phyloP scores from a whole-genome alignment of 2,329 filamentous ascomycete species.

The Trichoderma sp. region DNA sequence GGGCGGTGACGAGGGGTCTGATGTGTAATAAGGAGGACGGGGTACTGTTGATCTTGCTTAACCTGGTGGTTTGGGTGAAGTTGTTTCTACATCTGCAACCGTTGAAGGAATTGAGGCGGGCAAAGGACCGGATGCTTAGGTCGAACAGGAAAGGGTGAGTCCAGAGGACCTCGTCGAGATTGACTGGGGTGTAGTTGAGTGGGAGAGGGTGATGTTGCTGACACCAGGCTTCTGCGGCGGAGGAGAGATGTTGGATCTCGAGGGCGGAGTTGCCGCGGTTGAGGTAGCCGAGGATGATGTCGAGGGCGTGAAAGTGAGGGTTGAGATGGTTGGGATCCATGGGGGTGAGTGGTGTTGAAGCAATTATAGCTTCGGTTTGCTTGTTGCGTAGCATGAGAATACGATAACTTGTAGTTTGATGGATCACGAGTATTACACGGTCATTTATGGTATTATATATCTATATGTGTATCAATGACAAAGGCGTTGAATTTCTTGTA shows the following conservation, averaged over 20 bases:
- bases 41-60: not conserved
- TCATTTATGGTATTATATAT: not conserved
- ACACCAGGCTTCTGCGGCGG: not conserved
- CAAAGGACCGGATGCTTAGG: not conserved
- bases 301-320: not conserved
- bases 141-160: not conserved
- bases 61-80: too few species aligned
- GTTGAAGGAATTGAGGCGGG: not conserved
- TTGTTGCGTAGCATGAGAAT: not conserved
- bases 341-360: not conserved
- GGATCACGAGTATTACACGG: not conserved
- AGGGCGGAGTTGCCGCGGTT: not conserved
- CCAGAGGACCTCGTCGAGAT: not conserved
- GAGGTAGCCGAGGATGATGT: slow-evolving; percentile 3
- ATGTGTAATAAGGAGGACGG: not conserved
- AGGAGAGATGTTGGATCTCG: not conserved
- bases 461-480: not conserved
- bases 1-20: not conserved
- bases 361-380: not conserved
- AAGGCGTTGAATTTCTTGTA: not conserved
- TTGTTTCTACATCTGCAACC: not conserved
- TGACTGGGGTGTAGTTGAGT: not conserved
- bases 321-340: not conserved
- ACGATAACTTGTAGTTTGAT: not conserved
- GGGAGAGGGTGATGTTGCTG: not conserved